Evolutionary conservation across 805 yeast genomes (phyloP), one percentile per base, ranked within the genome.

Genomic region (Nakazawaea peltata): DNA sequence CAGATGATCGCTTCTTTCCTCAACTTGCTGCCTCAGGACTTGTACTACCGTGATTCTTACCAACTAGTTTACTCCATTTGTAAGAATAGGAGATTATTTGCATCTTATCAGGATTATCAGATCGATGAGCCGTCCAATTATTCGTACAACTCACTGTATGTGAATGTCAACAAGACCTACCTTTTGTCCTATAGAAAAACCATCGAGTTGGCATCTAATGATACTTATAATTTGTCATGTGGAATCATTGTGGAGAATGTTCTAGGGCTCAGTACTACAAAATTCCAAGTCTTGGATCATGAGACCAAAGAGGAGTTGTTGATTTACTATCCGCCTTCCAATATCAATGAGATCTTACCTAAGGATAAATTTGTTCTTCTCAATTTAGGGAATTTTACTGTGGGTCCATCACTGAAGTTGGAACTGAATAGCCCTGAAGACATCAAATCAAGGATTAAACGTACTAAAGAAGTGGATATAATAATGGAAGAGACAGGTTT

Each of bases 401-500:
- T 71, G 1, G 59, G 62, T 13, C n/a, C n/a, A n/a, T n/a, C n/a
- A n/a, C n/a, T n/a, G n/a, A n/a, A n/a, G n/a, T n/a, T n/a, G n/a
- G n/a, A n/a, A n/a, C n/a, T n/a, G n/a, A n/a, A n/a, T n/a, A n/a
- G n/a, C n/a, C n/a, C 30, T 33, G 18, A 23, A 38, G 15, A 30
- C 35, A 29, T 16, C 41, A 30, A 34, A 36, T 35, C n/a, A n/a
- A 24, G 34, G 17, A 14, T 46, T 16, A 28, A 13, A 13, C 32
- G 33, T 17, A 11, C 34, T 12, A 54, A 57, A 21, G 43, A 61
- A n/a, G 41, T 50, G 5, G 65, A 65, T 28, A 49, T 74, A 24
- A 51, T 58, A 1, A 65, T 76, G 67, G 80, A 74, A 41, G 83
- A 77, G 43, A 61, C 69, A 4, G 81, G 81, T 0, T 48, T 69